A percentile compares a stretch with the other conserved stretches of the same genome.
Conservation (phyloP, 2,329 filamentous ascomycete genomes). For the Calonectria naviculata region DNA sequence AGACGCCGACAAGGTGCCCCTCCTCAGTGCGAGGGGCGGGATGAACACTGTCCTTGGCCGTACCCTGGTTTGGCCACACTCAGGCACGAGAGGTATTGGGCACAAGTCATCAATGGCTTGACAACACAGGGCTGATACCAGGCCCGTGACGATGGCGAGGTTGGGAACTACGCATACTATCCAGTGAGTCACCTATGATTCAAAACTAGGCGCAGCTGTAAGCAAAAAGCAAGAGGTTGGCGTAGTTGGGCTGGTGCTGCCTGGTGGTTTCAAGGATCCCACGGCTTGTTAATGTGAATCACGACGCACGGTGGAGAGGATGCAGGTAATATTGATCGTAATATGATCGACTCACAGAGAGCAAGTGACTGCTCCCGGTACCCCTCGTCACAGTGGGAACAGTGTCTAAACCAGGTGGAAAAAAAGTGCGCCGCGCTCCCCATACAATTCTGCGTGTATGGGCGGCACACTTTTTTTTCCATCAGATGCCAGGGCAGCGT, state of each 20-base stretch:
- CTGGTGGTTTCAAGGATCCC: slow-evolving; percentile 4
- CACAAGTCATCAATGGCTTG: background rate
- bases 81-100: background rate
- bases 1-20: slow-evolving; percentile 16
- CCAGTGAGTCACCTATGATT: slow-evolving; percentile 6
- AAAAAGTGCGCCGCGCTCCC: background rate
- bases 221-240: background rate
- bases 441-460: slow-evolving; percentile 2
- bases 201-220: background rate
- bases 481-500: slow-evolving; percentile 36
- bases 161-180: background rate
- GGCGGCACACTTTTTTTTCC: slow-evolving; percentile 24
- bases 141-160: background rate
- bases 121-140: background rate
- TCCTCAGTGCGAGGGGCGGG: slow-evolving; percentile 4
- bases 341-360: slow-evolving; percentile 2
- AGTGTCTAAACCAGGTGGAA: background rate
- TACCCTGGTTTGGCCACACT: background rate
- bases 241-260: slow-evolving; percentile 9
- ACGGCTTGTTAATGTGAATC: slow-evolving; percentile 3
- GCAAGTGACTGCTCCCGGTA: background rate
- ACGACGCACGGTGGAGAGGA: slow-evolving; percentile 1
- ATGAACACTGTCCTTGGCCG: background rate
- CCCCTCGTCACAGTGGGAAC: slow-evolving; percentile 12
- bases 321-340: slow-evolving; percentile 2